Base-by-base conservation (phyloP, 108 stramenopile genomes). In the Asterionellopsis glacialis region DNA sequence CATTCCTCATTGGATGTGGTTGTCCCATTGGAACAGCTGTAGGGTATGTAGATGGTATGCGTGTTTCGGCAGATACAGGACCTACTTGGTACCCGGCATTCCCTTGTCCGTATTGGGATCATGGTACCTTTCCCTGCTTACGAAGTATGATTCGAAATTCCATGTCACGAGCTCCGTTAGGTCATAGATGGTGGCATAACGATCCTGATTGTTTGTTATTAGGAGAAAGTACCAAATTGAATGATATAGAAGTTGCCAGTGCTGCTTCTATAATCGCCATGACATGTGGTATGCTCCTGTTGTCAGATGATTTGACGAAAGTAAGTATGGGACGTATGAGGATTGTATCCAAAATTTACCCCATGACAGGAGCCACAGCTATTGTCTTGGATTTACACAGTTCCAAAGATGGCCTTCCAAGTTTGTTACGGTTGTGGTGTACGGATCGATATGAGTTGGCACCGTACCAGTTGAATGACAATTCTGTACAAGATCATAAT, bases 191-290 rank as follows among this genome's bases (percentile, higher is more conserved):
- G 87, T 94, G 95, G 95, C 85, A 89, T 56, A 96, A 96, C 65
- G 95, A 96, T 81, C 96, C 96, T 7, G 96, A 96, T 64, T 96
- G 96, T 65, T 56, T 96, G 12, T 58, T 96, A 24, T 68, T 96
- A 2, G 89, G 96, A 43, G 76, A 93, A 43, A 83, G 74, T n/a
- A 93, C 93, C 9, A 81, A 83, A 42, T 64, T 95, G 25, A 85
- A 85, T 11, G 75, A 90, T 52, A 70, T 68, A 15, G 95, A 96
- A 78, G 88, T 96, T 12, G 70, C 83, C 14, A 88, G 85, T 59
- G 90, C 91, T 21, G 90, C 91, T 15, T 87, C 95, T 11, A 72
- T 94, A 26, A 80, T 93, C 14, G 95, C 87, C 39, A 87, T 96
- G 91, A 92, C 90, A 22, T 90, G 95, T 48, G 93, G 93, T 15